Conservation (phyloP, 495 filamentous ascomycete genomes). For the Xylaria scruposa region DNA sequence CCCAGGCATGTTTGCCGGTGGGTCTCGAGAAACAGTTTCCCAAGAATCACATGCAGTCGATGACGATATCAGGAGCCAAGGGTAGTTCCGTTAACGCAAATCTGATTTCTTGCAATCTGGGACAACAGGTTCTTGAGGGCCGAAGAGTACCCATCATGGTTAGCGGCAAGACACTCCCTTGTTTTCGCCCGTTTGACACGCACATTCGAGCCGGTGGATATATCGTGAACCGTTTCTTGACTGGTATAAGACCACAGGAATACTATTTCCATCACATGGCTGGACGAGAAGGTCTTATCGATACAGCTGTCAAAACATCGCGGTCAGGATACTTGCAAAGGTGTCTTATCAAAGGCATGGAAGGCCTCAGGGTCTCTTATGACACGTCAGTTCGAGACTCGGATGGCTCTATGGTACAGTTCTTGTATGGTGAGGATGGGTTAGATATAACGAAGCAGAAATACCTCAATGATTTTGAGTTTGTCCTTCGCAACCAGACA, state of each 20-base stretch:
- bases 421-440: constrained; percentile 96
- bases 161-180: constrained; percentile 94
- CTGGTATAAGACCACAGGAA: constrained; percentile 94
- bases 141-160: constrained; percentile 96
- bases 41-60: constrained; percentile 97
- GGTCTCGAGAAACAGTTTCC: constrained; percentile 93
- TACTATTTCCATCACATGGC: constrained; percentile 99
- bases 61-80: constrained; percentile 98
- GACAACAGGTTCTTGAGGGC: constrained; percentile 96
- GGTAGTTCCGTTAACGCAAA: constrained; percentile 93
- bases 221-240: constrained; percentile 95
- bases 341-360: constrained; percentile 99
- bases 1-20: constrained; percentile 74
- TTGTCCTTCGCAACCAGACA: constrained; percentile 78
- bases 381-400: constrained; percentile 93
- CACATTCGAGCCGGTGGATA: constrained; percentile 92
- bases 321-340: constrained; percentile 96
- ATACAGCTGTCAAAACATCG: constrained; percentile 98
- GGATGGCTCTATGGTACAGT: constrained; percentile 92
- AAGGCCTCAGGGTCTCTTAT: constrained; percentile 89
- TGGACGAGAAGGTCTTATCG: constrained; percentile 96
- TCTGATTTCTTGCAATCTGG: constrained; percentile 95
- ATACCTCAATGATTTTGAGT: constrained; percentile 88
- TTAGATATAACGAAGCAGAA: constrained; percentile 93
- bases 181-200: constrained; percentile 90